Evolutionary conservation across 768 basidiomycete genomes (phyloP).

Genomic region (Collybiopsis confluens): DNA sequence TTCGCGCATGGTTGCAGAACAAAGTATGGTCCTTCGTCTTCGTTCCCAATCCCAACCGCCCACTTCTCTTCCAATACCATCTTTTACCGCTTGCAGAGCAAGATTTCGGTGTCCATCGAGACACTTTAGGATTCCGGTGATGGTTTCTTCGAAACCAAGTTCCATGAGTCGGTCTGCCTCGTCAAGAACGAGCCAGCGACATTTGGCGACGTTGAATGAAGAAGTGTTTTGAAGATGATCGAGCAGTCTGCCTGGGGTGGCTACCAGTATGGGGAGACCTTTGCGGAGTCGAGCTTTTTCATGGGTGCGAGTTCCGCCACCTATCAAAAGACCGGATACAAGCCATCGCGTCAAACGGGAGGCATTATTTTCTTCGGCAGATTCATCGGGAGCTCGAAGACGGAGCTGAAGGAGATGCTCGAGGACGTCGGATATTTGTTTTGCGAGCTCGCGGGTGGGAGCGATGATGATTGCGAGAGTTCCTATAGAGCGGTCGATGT

Average conservation of each 20-base stretch:
- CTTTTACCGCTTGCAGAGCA: constrained; percentile 61
- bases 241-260: constrained; percentile 90
- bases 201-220: constrained; percentile 89
- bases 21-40: constrained; percentile 80
- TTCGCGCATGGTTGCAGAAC: constrained; percentile 94
- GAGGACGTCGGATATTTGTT: constrained; percentile 95
- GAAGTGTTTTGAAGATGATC: constrained; percentile 97
- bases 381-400: constrained; percentile 53
- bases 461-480: constrained; percentile 93
- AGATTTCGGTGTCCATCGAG: constrained; percentile 80
- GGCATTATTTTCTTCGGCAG: constrained; percentile 41
- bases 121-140: constrained; percentile 82
- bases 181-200: constrained; percentile 93
- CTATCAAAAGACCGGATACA: constrained; percentile 87
- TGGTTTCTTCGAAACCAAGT: constrained; percentile 94
- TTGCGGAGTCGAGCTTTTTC: constrained; percentile 95
- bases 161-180: constrained; percentile 99
- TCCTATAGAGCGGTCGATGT: constrained; percentile 92
- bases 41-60: constrained; percentile 84
- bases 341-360: constrained; percentile 79
- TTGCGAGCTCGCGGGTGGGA: constrained; percentile 93
- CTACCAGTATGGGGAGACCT: constrained; percentile 91
- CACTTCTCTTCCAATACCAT: constrained; percentile 66
- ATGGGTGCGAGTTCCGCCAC: constrained; percentile 90
- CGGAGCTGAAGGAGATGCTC: constrained; percentile 76